Base-by-base conservation (phyloP, 768 basidiomycete genomes). In the Hypholoma sublateritium region DNA sequence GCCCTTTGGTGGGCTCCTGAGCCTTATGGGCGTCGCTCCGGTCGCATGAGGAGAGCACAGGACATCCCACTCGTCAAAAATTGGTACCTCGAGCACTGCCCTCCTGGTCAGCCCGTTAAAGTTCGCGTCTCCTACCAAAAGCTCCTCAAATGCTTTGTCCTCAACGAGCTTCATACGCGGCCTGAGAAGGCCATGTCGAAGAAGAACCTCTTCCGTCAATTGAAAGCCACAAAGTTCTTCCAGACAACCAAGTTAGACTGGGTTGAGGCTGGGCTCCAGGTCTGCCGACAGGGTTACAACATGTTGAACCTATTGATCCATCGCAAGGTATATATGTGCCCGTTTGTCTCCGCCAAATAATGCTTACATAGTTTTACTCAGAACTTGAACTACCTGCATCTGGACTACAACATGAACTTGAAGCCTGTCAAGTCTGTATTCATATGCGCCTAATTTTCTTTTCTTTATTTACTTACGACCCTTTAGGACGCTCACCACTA, bases 221-320 rank as follows among this genome's bases (percentile, higher is more conserved):
- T 95, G 56, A 98, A 98, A 74, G 89, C 92, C n/a, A 99, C 97
- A 56, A 98, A 98, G 74, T 99, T 99, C 77, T 99, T 99, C 87
- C 97, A 98, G 79, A 93, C 92, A 13, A 99, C 97, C 4, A 93
- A 84, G 62, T 75, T 99, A 63, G 97, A 99, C 72, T 99, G 97
- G 97, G 96, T 99, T 36, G 97, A 99, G 72, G 97, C 96, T 2
- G 97, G 97, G 63, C 75, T 99, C 59, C 97, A 99, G 73, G 96
- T 99, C 52, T 98, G 96, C 77, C 80, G 97, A 62, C 97, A 99
- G 70, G 97, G 97, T 39, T 99, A 97, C 77, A 99, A 98, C 76
- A 99, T 99, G 97, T 78, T 99, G 61, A 99, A 99, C 73, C 77
- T 99, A 28, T 81, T 99, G 59, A 99, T 99, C 64, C 97, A 99